A percentile compares a stretch with the other conserved stretches of the same genome.
These are phyloP conservation scores for Schwanniomyces polymorphus DNA, from an alignment of 805 yeast genomes.

Conservation along the genomic window DNA sequence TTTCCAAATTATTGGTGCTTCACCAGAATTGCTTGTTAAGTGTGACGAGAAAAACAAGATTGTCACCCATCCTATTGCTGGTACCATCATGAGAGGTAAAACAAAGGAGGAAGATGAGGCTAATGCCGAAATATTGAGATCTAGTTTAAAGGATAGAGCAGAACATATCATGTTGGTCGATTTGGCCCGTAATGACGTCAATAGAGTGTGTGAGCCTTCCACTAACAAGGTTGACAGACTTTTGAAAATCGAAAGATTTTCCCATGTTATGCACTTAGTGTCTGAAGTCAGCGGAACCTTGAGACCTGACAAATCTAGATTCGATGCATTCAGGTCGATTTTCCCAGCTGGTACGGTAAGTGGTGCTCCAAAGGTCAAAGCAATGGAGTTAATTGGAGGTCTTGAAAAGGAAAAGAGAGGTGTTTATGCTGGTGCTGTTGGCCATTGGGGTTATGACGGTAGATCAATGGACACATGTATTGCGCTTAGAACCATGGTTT, in stretches of 20 bases:
- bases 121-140: slow-evolving; percentile 70
- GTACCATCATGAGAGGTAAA: slow-evolving; percentile 88
- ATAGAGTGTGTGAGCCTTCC: slow-evolving; percentile 87
- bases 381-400: slow-evolving; percentile 92
- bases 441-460: slow-evolving; percentile 97
- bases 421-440: slow-evolving; percentile 98
- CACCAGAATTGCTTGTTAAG: slow-evolving; percentile 91
- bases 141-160: slow-evolving; percentile 88
- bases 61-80: slow-evolving; percentile 97
- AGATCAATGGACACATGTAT: slow-evolving; percentile 96
- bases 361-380: slow-evolving; percentile 97
- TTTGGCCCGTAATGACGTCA: slow-evolving; percentile 93
- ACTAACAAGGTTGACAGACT: slow-evolving; percentile 86
- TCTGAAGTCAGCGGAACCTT: slow-evolving; percentile 92
- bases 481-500: slow-evolving; percentile 96
- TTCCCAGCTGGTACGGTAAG: slow-evolving; percentile 99
- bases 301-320: slow-evolving; percentile 79
- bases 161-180: slow-evolving; percentile 99
- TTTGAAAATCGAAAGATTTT: slow-evolving; percentile 86
- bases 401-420: slow-evolving; percentile 92
- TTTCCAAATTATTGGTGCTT: slow-evolving; percentile 95
- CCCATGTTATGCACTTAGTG: slow-evolving; percentile 96
- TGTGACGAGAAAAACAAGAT: slow-evolving; percentile 70
- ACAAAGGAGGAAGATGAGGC: slow-evolving; percentile 89
- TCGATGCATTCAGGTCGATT: slow-evolving; percentile 95